These are phyloP conservation scores for Alternaria arbusti DNA, from an alignment of 2,329 filamentous ascomycete species.

Conservation along the genomic window DNA sequence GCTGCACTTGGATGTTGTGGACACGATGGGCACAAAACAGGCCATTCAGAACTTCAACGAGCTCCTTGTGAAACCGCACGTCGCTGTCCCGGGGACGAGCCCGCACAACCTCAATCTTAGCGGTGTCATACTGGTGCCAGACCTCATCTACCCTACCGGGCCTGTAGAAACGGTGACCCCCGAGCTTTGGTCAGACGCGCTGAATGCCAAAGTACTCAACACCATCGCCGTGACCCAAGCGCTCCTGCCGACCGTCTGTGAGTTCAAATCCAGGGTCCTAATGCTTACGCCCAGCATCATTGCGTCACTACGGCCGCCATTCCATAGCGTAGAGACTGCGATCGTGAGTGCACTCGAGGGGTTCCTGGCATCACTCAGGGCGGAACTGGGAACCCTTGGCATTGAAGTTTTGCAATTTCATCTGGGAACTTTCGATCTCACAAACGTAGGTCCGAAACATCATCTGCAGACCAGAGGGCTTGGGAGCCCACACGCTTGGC, in stretches of 20 bases:
- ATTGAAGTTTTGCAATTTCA: conserved; percentile 87
- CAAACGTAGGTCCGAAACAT: conserved; percentile 61
- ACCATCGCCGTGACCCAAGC: conserved; percentile 88
- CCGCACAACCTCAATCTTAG: conserved; percentile 78
- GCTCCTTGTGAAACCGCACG: conserved; percentile 75
- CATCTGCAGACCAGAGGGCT: conserved; percentile 42
- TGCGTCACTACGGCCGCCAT: conserved; percentile 77
- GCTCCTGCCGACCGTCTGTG: conserved; percentile 68
- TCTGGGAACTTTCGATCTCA: conserved; percentile 88
- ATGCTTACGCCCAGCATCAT: conserved; percentile 82
- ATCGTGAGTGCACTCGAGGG: conserved; percentile 86
- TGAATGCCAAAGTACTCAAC: conserved; percentile 90
- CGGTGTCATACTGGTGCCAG: conserved; percentile 83
- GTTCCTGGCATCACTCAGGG: conserved; percentile 79
- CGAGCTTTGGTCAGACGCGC: conserved; percentile 83
- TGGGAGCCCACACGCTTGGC: conserved; percentile 48
- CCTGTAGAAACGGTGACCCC: conserved; percentile 85
- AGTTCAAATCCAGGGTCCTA: conserved; percentile 69
- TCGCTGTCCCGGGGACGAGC: conserved; percentile 76
- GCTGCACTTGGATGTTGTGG: conserved; percentile 80
- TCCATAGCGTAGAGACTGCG: conserved; percentile 84
- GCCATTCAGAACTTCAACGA: conserved; percentile 75
- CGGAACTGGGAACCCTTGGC: conserved; percentile 76
- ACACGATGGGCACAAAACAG: conserved; percentile 71
- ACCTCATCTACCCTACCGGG: conserved; percentile 76